A percentile compares a stretch with the other conserved stretches of the same genome.
Evolutionary conservation across 345 rosid genomes (phyloP).

Genomic region (Litchi chinensis): DNA sequence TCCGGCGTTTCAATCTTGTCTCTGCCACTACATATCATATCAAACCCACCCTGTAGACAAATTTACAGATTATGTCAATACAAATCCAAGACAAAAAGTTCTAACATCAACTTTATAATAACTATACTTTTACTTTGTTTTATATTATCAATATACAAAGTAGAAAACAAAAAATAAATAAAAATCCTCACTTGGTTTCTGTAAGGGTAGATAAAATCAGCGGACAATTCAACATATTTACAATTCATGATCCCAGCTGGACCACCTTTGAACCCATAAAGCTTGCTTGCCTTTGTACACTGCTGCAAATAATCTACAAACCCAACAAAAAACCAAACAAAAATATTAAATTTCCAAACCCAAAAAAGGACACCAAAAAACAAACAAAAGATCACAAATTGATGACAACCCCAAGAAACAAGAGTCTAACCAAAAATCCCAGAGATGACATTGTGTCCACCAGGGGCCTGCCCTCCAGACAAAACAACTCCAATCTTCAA

Average conservation of each 20-base stretch:
- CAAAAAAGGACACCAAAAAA: too few species aligned
- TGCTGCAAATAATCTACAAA: conserved; percentile 80
- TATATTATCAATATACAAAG: too few species aligned
- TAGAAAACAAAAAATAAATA: too few species aligned
- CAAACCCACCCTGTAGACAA: conserved; percentile 32
- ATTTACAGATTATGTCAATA: not conserved
- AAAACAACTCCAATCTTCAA: conserved; percentile 91
- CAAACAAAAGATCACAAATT: too few species aligned
- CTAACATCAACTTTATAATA: too few species aligned
- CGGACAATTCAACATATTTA: conserved; percentile 68
- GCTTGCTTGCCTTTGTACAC: conserved; percentile 62
- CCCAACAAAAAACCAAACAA: not conserved
- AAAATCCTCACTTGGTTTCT: conserved; percentile 69
- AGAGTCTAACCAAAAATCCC: conserved; percentile 76
- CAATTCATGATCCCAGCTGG: conserved; percentile 99
- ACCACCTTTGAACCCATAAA: conserved; percentile 93
- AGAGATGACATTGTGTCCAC: conserved; percentile 95
- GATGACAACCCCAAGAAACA: too few species aligned
- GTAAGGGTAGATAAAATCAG: conserved; percentile 78
- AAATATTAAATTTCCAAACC: too few species aligned
- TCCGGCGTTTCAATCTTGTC: conserved; percentile 37
- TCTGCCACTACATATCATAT: conserved; percentile 34
- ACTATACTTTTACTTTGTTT: too few species aligned
- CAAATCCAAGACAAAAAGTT: not conserved
- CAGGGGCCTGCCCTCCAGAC: conserved; percentile 99